phyloP scores from a whole-genome alignment of 169 alveolate species.

The Plasmodium billcollinsi region DNA sequence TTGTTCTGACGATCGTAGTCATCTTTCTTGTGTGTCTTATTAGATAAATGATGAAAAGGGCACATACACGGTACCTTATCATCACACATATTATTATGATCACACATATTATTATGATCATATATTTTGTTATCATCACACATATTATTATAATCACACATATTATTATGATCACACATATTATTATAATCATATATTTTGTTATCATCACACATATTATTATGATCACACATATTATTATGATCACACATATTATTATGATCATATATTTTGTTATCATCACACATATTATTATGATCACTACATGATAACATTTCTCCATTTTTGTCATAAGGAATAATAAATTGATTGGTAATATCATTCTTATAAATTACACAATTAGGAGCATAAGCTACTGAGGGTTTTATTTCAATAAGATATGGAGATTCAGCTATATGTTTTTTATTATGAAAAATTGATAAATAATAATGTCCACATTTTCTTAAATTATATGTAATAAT shows the following conservation, averaged over 20 bases:
- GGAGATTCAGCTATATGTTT: slow-evolving; percentile 49
- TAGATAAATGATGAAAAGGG: too few relatives aligned
- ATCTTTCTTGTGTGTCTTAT: not conserved
- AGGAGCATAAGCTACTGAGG: slow-evolving; percentile 37
- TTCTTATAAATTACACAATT: slow-evolving; percentile 55
- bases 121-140: too few relatives aligned
- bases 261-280: too few relatives aligned
- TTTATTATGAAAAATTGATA: slow-evolving; percentile 59
- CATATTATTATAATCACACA: too few relatives aligned
- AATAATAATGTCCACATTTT: slow-evolving; percentile 42
- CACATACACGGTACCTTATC: not conserved
- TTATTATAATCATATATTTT: too few relatives aligned
- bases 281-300: too few relatives aligned
- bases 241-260: too few relatives aligned
- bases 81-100: not conserved
- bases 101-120: not conserved
- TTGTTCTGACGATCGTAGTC: not conserved
- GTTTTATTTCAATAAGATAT: slow-evolving; percentile 42
- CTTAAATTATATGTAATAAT: slow-evolving; percentile 42
- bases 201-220: too few relatives aligned
- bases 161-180: too few relatives aligned
- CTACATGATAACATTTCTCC: too few relatives aligned
- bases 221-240: too few relatives aligned
- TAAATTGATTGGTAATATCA: not conserved
- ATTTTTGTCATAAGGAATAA: not conserved